phyloP scores from a whole-genome alignment of 2,329 filamentous ascomycete species.

The Emydomyces testavorans region DNA sequence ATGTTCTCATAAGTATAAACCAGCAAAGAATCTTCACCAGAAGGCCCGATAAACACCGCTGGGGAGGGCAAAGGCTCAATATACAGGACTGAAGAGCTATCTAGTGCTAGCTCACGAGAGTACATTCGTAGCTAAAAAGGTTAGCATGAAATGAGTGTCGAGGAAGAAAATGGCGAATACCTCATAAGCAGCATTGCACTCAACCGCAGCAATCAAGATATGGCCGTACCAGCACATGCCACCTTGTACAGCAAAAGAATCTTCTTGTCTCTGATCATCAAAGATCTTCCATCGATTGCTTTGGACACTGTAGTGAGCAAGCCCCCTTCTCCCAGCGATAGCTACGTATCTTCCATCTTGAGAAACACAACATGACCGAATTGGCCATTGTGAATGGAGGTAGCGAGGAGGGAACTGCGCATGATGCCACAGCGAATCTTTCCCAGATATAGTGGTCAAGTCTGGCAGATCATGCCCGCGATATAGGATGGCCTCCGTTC shows the following conservation, averaged over 20 bases:
- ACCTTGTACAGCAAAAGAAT: constrained; percentile 81
- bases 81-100: constrained; percentile 61
- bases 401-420: constrained; percentile 75
- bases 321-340: constrained; percentile 80
- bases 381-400: constrained; percentile 85
- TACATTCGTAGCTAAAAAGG: constrained; percentile 62
- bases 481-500: constrained; percentile 80
- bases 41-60: constrained; percentile 78
- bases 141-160: constrained; percentile 13
- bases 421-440: constrained; percentile 90
- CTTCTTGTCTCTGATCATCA: constrained; percentile 65
- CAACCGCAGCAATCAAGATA: constrained; percentile 85
- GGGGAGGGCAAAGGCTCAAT: constrained; percentile 68
- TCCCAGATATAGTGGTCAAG: constrained; percentile 79
- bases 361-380: constrained; percentile 75
- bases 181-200: constrained; percentile 69
- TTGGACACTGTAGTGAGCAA: constrained; percentile 90
- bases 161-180: constrained; percentile 26
- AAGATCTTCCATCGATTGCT: constrained; percentile 96
- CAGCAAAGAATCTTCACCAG: constrained; percentile 84
- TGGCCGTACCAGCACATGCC: constrained; percentile 99
- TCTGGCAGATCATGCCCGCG: constrained; percentile 85
- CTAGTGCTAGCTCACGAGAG: constrained; percentile 71
- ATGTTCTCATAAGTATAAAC: constrained; percentile 97
- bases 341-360: constrained; percentile 88